Evolutionary conservation across 495 filamentous ascomycete species (phyloP).

Genomic region (Astrothelium macrocarpum): DNA sequence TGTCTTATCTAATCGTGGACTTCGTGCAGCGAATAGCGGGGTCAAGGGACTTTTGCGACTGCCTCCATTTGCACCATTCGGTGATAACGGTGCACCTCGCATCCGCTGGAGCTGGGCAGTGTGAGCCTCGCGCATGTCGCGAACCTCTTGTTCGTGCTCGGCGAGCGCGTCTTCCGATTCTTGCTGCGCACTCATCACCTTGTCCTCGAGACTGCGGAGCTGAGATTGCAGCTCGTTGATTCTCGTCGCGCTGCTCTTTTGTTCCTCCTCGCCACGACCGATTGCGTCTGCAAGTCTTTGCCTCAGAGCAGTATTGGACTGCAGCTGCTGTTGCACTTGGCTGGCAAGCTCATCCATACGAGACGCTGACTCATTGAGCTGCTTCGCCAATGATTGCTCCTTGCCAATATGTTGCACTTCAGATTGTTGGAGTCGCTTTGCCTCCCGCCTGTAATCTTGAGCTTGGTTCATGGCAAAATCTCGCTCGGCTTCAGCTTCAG

Average conservation of each 20-base stretch:
- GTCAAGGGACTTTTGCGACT: conserved; percentile 42
- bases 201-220: conserved; percentile 74
- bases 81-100: conserved; percentile 12
- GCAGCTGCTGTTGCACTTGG: conserved; percentile 69
- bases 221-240: conserved; percentile 75
- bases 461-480: background rate
- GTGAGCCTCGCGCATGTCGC: conserved; percentile 63
- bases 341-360: conserved; percentile 66
- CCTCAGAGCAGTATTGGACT: conserved; percentile 63
- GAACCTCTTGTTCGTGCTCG: conserved; percentile 78
- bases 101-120: conserved; percentile 68
- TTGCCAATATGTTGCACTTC: conserved; percentile 54
- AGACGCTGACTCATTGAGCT: conserved; percentile 59
- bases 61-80: conserved; percentile 33
- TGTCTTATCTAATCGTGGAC: conserved; percentile 50
- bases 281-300: conserved; percentile 79
- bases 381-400: conserved; percentile 51
- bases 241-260: conserved; percentile 62
- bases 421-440: conserved; percentile 50
- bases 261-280: conserved; percentile 74
- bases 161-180: conserved; percentile 73
- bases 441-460: conserved; percentile 46
- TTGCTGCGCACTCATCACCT: conserved; percentile 72
- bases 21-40: conserved; percentile 51
- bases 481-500: conserved; percentile 59